Percentiles rank a stretch among this genome's conserved stretches.
These are phyloP conservation scores for Prunus mume DNA, from an alignment of 306 rosid species.

Conservation along the genomic window DNA sequence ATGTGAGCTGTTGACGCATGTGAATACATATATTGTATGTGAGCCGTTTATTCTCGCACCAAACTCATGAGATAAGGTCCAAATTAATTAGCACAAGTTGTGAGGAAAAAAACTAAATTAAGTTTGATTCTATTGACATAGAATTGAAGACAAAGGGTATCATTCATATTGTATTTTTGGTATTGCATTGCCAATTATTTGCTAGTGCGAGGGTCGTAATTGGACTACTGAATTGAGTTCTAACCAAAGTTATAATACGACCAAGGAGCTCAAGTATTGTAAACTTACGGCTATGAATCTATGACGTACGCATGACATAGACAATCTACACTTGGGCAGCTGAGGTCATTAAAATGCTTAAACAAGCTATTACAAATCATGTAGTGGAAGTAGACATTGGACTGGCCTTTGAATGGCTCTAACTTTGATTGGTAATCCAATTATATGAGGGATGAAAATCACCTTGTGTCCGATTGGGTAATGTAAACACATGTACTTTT, in stretches of 20 bases:
- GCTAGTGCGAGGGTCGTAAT: not conserved
- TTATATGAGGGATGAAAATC: no score
- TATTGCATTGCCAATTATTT: not conserved
- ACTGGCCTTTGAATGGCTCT: no score
- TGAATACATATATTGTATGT: no score
- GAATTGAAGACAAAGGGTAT: not conserved
- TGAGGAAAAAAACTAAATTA: not conserved
- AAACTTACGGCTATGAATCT: not conserved
- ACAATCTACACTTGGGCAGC: no score
- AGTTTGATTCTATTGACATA: not conserved
- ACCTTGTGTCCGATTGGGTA: no score
- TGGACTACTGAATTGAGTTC: not conserved
- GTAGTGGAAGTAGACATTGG: no score
- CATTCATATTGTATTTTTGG: not conserved
- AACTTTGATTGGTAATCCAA: no score
- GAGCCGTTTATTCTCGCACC: not conserved
- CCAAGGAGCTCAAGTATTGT: not conserved
- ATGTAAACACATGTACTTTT: no score
- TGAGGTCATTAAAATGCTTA: no score
- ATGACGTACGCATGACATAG: no score
- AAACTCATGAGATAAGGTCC: not conserved
- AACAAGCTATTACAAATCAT: no score
- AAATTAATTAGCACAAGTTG: not conserved
- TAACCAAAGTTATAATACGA: not conserved
- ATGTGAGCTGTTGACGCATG: no score